Evolutionary conservation across 2,329 filamentous ascomycete species (phyloP), one percentile per base, ranked within the genome.

Genomic region (Calonectria honghensis): DNA sequence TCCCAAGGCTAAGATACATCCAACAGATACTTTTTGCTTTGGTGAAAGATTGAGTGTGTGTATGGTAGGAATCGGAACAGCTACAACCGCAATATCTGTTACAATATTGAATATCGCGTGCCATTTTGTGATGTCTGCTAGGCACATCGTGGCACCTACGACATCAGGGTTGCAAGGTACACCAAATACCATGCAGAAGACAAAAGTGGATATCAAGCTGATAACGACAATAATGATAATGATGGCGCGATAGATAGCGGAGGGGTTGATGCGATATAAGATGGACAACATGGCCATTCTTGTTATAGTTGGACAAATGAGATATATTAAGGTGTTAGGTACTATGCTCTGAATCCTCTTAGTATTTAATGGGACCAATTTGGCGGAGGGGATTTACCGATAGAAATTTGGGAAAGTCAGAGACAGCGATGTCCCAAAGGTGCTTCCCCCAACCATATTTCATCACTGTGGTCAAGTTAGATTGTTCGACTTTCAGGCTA

Each of bases 261-360:
- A 54, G 1, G 65, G 48, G 48, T 68, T 68, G 4, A 68, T 68
- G n/a, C 11, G 24, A n/a, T 41, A 68, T 9, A 54, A 29, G 24
- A 68, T 37, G n/a, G 50, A 27, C 4, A 68, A 27, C 65, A 68
- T 68, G 16, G 48, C 48, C n/a, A 54, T 45, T n/a, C 50, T 52
- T 16, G 50, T 68, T 5, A 68, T 24, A 6, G 35, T 54, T n/a
- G 50, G 50, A 29, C 50, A 54, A 4, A 68, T 54, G 13, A 68
- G 29, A 54, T 68, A 68, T 0, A 51, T 3, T 16, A 54, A 1
- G 5, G 14, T 41, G 24, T 68, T 68, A 10, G 65, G 50, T 2
- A 68, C 3, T 6, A 41, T 35, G 16, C n/a, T 35, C 65, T 68
- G n/a, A 6, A 14, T 20, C n/a, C 2, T 7, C 24, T 54, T 68